Evolutionary conservation across 495 filamentous ascomycete species (phyloP).

Genomic region (Hypoxylon crocopeplum): DNA sequence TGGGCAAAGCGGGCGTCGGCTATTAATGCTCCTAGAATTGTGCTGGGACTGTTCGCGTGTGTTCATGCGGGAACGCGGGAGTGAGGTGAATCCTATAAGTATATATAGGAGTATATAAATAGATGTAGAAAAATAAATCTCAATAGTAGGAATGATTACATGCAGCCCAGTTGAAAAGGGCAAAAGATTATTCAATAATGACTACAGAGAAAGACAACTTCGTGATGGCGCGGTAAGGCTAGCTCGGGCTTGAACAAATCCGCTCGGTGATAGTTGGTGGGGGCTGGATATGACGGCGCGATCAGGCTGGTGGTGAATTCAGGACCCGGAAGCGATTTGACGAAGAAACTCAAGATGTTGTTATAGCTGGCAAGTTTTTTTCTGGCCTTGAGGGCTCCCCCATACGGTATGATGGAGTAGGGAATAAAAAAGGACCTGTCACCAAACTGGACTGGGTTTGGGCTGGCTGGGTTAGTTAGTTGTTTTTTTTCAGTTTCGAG

Average conservation of each 20-base stretch:
- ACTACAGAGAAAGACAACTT: conserved; percentile 12
- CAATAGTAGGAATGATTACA: conserved; percentile 3
- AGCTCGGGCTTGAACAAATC: conserved; percentile 25
- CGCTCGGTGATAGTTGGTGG: conserved; percentile 24
- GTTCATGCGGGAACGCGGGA: conserved; percentile 15
- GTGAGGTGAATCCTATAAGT: background rate
- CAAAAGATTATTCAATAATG: conserved; percentile 5
- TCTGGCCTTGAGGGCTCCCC: conserved; percentile 3
- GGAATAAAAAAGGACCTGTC: conserved; percentile 11
- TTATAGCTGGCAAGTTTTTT: conserved; percentile 4
- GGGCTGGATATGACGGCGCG: conserved; percentile 18
- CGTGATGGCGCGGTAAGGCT: conserved; percentile 12
- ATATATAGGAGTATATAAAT: conserved; percentile 13
- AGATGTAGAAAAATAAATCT: background rate
- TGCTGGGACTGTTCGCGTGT: conserved; percentile 1
- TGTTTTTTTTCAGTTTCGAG: conserved; percentile 35
- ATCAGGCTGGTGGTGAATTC: conserved; percentile 9
- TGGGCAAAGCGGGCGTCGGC: conserved; percentile 36
- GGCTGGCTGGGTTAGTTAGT: conserved; percentile 5
- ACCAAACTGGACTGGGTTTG: background rate
- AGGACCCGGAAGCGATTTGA: conserved; percentile 3
- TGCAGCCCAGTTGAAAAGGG: conserved; percentile 7
- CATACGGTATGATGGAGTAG: conserved; percentile 3
- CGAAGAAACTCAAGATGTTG: background rate
- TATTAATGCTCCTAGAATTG: conserved; percentile 8